Evolutionary conservation across 768 basidiomycete genomes (phyloP).

Genomic region (Suillus spraguei): DNA sequence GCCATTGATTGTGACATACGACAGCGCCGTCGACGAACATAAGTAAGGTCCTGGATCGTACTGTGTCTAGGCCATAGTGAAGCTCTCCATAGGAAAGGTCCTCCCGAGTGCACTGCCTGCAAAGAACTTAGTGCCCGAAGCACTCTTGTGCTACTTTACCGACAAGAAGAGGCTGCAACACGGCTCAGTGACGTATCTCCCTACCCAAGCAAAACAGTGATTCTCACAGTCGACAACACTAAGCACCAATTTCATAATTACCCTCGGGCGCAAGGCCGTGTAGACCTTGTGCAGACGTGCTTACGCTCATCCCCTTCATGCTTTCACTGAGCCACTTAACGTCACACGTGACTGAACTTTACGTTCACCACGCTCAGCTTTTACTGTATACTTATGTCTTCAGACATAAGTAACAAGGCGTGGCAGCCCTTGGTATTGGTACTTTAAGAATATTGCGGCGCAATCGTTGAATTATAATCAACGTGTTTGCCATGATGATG

Average conservation of each 20-base stretch:
- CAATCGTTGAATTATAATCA: background rate
- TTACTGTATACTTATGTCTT: background rate
- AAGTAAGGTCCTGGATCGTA: background rate
- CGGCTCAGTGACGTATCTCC: background rate
- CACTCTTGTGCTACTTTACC: background rate
- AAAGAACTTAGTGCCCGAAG: background rate
- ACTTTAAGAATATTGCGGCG: background rate
- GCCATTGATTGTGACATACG: background rate
- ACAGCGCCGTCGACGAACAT: background rate
- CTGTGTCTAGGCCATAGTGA: background rate
- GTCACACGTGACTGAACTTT: background rate
- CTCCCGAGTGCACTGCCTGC: background rate
- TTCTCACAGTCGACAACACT: background rate
- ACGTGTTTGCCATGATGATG: background rate
- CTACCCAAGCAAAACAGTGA: background rate
- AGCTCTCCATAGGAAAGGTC: background rate
- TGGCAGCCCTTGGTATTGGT: background rate
- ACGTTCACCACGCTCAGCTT: background rate
- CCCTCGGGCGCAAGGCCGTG: background rate
- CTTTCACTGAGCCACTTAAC: background rate
- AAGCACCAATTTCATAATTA: background rate
- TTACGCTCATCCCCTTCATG: background rate
- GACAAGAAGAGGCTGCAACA: background rate
- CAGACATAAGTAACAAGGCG: background rate
- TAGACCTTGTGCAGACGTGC: background rate